These are phyloP conservation scores for Fusarium sp. DNA, from an alignment of 2,329 filamentous ascomycete genomes.

Conservation along the genomic window DNA sequence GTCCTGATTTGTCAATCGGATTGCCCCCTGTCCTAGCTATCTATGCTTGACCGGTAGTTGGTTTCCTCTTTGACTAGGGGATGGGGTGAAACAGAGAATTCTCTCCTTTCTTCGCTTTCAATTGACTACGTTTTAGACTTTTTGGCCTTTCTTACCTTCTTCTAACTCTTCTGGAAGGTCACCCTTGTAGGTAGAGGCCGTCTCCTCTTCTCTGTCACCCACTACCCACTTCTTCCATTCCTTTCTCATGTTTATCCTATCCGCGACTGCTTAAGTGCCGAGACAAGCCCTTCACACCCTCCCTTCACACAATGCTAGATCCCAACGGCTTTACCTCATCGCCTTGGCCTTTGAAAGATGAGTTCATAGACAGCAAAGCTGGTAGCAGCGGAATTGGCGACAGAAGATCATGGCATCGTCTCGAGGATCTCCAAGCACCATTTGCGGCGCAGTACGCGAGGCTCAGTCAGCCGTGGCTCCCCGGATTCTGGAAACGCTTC, in stretches of 20 bases:
- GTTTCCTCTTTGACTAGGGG: neutral
- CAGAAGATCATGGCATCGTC: constrained; percentile 28
- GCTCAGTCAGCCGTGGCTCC: constrained; percentile 38
- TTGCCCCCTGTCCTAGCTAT: neutral
- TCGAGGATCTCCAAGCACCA: constrained; percentile 11
- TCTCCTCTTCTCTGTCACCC: neutral
- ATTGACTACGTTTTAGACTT: neutral
- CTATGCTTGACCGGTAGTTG: constrained; percentile 2
- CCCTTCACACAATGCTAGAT: neutral
- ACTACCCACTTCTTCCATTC: neutral
- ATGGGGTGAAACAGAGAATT: constrained; percentile 1
- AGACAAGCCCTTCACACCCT: neutral
- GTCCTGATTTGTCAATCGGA: constrained; percentile 1
- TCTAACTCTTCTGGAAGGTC: too few relatives aligned
- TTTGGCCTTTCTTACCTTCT: neutral
- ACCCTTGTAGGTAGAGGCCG: neutral
- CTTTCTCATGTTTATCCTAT: neutral
- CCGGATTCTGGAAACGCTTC: constrained; percentile 38
- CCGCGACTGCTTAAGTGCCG: neutral
- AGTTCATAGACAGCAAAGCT: neutral
- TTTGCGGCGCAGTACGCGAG: constrained; percentile 17
- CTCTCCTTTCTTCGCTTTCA: constrained; percentile 15
- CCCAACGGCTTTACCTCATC: neutral
- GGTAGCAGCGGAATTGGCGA: neutral
- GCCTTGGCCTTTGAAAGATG: constrained; percentile 35